These are phyloP conservation scores for Agaricus blazei DNA, from an alignment of 768 basidiomycete genomes.

Conservation along the genomic window DNA sequence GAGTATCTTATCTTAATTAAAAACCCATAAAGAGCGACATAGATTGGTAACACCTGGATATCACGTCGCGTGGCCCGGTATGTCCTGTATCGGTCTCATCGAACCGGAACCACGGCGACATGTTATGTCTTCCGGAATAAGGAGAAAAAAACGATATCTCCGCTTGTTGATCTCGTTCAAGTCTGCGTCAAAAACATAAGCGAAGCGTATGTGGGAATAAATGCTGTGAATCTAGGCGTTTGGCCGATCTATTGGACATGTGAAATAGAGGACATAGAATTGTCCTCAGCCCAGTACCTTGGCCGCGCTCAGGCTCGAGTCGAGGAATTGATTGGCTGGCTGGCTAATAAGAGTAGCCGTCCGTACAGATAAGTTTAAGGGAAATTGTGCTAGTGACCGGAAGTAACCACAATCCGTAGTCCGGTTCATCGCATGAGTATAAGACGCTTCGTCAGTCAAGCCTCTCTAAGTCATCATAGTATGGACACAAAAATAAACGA, in stretches of 20 bases:
- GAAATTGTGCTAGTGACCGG: too few relatives aligned
- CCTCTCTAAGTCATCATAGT: too few relatives aligned
- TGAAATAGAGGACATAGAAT: background rate
- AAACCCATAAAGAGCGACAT: too few relatives aligned
- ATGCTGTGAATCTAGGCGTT: background rate
- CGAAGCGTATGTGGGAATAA: background rate
- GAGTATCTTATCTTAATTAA: too few relatives aligned
- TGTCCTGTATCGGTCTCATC: background rate
- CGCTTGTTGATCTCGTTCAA: background rate
- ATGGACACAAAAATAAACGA: too few relatives aligned
- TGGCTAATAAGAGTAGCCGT: too few relatives aligned
- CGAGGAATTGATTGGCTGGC: background rate
- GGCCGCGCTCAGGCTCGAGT: background rate
- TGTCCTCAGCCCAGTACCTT: background rate
- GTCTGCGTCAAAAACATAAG: background rate
- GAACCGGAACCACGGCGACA: background rate
- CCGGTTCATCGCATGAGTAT: too few relatives aligned
- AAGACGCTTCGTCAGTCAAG: too few relatives aligned
- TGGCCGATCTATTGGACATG: slow-evolving; percentile 8
- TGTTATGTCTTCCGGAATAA: background rate
- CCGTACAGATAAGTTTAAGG: too few relatives aligned
- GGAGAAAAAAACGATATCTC: background rate
- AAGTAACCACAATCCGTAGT: too few relatives aligned
- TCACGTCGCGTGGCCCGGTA: background rate
- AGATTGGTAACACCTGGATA: background rate